Evolutionary conservation across 306 rosid species (phyloP), one percentile per base, ranked within the genome.

Genomic region (Vicia faba): DNA sequence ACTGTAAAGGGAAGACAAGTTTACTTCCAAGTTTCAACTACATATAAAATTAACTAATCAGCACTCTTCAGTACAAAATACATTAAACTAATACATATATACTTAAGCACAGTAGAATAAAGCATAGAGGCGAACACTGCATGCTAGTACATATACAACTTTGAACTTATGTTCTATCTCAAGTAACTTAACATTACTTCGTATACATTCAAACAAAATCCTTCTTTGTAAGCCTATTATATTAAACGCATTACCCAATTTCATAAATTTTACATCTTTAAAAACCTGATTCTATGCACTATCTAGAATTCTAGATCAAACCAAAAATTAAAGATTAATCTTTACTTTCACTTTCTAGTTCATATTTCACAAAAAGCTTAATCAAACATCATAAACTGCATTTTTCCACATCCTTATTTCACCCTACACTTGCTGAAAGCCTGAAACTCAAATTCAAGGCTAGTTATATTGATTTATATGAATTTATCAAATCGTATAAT

Each of bases 361-460:
- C 23, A 31, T 12, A 54, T n/a, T 70, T 41, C 39, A 28, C 49
- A 56, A 48, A 49, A 50, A 20, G 19, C 45, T 38, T 36, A 62
- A 29, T 14, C 13, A 36, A 68, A 50, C 69, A 16, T 40, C 56
- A 11, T 6, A 69, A 48, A 45, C 41, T 50, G 0, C 19, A 71
- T 10, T 29, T 18, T 23, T 33, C 41, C 51, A 38, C 23, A 20
- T 61, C 13, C 50, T 20, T 39, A 13, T 46, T 55, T 14, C 49
- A 67, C 63, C 29, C 69, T 7, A 61, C 49, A 26, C 18, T 19
- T 51, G 3, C 29, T 10, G 31, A 68, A 76, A n/a, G 29, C 41
- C 29, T 10, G 31, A 68, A 76, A n/a, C 38, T 49, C 58, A 57
- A 64, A 63, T 64, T n/a, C 64, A 56, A 13, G 10, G 16, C 51